Evolutionary conservation across 129 eudicot species (phyloP).

Genomic region (Smallanthus sonchifolius): DNA sequence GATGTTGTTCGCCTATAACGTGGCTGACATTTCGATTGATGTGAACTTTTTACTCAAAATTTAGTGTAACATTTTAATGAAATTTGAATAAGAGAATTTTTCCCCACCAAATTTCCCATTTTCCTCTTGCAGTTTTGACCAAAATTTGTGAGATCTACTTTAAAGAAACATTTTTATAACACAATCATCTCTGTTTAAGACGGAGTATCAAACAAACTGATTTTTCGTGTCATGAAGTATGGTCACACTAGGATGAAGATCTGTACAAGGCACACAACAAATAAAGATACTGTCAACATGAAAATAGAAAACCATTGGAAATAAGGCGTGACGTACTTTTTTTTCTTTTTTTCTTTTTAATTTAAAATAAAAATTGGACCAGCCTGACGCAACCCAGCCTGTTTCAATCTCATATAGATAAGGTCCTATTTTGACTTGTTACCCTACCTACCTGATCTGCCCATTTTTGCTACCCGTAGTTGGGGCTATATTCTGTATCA

Average conservation of each 20-base stretch:
- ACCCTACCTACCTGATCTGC: not conserved
- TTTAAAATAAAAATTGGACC: too few species aligned
- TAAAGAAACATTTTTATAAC: not conserved
- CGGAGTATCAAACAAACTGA: too few species aligned
- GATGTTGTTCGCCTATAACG: not conserved
- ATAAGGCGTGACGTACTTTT: not conserved
- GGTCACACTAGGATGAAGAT: too few species aligned
- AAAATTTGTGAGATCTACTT: too few species aligned
- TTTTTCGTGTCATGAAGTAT: too few species aligned
- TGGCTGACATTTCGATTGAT: not conserved
- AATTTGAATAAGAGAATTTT: too few species aligned
- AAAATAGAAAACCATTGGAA: not conserved
- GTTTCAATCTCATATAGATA: too few species aligned
- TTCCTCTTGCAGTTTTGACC: not conserved
- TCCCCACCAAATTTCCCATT: not conserved
- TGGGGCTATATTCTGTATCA: not conserved
- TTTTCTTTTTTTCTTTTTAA: too few species aligned
- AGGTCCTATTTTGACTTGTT: not conserved
- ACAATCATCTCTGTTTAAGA: too few species aligned
- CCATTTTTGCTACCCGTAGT: not conserved
- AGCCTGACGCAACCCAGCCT: too few species aligned
- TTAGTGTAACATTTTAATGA: not conserved
- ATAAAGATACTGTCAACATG: not conserved
- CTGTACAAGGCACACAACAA: too few species aligned
- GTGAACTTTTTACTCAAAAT: not conserved